A percentile compares a stretch with the other conserved stretches of the same genome.
Conservation (phyloP, 345 rosid genomes). For the Hibiscus syriacus region DNA sequence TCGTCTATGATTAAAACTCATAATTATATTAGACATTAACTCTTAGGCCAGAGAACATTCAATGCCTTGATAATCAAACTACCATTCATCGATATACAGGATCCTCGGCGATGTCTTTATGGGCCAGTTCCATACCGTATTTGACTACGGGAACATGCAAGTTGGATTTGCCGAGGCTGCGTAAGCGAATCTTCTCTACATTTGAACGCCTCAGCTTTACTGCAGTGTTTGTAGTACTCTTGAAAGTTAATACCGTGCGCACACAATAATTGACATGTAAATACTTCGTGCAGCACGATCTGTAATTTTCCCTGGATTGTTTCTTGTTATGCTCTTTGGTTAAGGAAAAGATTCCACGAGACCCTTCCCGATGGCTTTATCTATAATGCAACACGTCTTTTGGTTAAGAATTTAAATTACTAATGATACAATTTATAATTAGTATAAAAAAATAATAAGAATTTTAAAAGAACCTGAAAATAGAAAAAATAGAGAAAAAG, state of each 20-base stretch:
- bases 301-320: neutral
- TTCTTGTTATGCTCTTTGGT: neutral
- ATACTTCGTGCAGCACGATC: slow-evolving; percentile 4
- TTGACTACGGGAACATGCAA: slow-evolving; percentile 70
- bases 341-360: neutral
- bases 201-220: neutral
- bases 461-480: too few relatives aligned
- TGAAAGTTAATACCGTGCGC: neutral
- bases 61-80: neutral
- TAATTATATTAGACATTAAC: neutral
- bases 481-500: too few relatives aligned
- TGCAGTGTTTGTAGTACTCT: neutral
- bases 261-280: slow-evolving; percentile 12
- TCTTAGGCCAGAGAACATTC: neutral
- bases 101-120: slow-evolving; percentile 74
- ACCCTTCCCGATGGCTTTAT: neutral
- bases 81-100: slow-evolving; percentile 31
- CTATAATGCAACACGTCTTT: too few relatives aligned
- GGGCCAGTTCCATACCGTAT: slow-evolving; percentile 78
- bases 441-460: too few relatives aligned
- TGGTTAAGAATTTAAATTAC: too few relatives aligned
- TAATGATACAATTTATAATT: too few relatives aligned
- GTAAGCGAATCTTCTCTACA: slow-evolving; percentile 11
- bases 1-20: neutral
- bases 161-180: slow-evolving; percentile 86